Conservation (phyloP, 371 early-diverging fungal genomes). For the Mortierella sp. region DNA sequence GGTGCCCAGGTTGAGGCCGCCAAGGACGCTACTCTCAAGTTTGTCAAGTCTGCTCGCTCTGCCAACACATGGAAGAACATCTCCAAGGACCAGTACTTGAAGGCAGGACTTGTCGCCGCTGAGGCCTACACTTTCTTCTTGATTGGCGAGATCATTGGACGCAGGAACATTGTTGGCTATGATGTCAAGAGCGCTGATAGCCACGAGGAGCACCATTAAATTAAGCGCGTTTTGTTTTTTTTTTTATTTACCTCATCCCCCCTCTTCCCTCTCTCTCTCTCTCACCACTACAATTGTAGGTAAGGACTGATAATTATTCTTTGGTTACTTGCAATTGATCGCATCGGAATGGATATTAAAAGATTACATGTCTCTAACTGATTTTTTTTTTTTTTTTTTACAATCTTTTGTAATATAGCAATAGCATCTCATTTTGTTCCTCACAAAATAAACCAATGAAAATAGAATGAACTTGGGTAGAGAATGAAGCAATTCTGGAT, state of each 20-base stretch:
- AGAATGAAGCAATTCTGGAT: conserved; percentile 6
- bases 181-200: conserved; percentile 68
- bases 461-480: conserved; percentile 3
- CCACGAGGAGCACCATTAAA: conserved; percentile 58
- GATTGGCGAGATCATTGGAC: conserved; percentile 80
- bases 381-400: neutral
- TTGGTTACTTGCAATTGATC: neutral
- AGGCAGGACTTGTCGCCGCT: conserved; percentile 71
- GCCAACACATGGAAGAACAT: conserved; percentile 66
- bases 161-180: conserved; percentile 80
- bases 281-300: conserved; percentile 24
- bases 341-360: neutral
- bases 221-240: conserved; percentile 3
- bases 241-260: conserved; percentile 1
- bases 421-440: conserved; percentile 7
- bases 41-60: conserved; percentile 59
- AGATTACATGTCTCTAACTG: neutral
- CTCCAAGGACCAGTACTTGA: conserved; percentile 58
- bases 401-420: neutral
- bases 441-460: conserved; percentile 4
- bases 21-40: conserved; percentile 63
- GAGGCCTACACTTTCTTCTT: conserved; percentile 80
- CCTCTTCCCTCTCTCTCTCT: conserved; percentile 8
- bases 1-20: conserved; percentile 70
- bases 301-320: neutral